Conservation (phyloP, 768 basidiomycete species). For the Phanerodontia chrysosporium region DNA sequence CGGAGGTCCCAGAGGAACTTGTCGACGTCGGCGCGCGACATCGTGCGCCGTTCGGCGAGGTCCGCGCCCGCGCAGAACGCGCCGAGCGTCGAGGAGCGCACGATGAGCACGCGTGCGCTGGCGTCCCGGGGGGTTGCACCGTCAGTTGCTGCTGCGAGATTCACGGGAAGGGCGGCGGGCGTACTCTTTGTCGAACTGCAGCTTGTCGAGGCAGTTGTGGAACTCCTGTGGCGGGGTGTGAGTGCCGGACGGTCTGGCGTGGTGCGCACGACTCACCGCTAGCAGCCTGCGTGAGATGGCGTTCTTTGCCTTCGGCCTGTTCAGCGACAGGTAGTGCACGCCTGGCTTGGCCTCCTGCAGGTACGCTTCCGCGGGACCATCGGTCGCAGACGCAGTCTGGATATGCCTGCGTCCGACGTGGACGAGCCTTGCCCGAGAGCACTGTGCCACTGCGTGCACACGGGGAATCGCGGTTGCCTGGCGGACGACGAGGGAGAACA, state of each 20-base stretch:
- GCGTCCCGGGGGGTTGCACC: neutral
- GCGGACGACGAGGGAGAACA: neutral
- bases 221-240: slow-evolving; percentile 50
- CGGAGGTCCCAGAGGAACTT: slow-evolving; percentile 77
- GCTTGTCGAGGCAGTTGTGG: slow-evolving; percentile 59
- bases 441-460: neutral
- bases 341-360: slow-evolving; percentile 58
- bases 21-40: slow-evolving; percentile 70
- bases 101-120: slow-evolving; percentile 74
- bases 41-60: slow-evolving; percentile 77
- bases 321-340: slow-evolving; percentile 70
- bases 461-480: neutral
- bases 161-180: slow-evolving; percentile 10
- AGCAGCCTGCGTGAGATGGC: slow-evolving; percentile 77
- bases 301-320: slow-evolving; percentile 81
- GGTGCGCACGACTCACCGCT: slow-evolving; percentile 37
- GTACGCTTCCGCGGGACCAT: slow-evolving; percentile 28
- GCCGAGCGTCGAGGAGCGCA: slow-evolving; percentile 74
- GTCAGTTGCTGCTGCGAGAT: neutral
- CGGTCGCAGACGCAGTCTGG: slow-evolving; percentile 6
- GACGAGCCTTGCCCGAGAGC: neutral
- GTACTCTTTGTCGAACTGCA: slow-evolving; percentile 65
- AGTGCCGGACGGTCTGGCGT: slow-evolving; percentile 7
- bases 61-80: slow-evolving; percentile 94
- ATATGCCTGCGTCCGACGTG: slow-evolving; percentile 2